phyloP scores from a whole-genome alignment of 169 alveolate genomes.

The Cytauxzoon felis region DNA sequence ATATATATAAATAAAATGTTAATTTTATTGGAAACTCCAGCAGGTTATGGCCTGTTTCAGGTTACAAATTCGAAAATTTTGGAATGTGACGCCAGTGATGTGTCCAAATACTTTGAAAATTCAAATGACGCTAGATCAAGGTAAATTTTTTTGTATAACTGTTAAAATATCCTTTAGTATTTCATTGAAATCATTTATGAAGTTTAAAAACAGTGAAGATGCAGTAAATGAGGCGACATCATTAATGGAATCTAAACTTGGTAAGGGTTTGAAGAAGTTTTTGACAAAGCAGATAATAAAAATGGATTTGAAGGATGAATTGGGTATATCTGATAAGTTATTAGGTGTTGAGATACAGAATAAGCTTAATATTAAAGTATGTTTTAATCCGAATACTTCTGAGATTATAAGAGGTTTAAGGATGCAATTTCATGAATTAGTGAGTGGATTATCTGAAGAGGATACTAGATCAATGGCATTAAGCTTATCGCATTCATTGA shows the following conservation, averaged over 20 bases:
- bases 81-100: conserved; percentile 81
- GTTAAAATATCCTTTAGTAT: conserved; percentile 36
- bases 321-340: conserved; percentile 84
- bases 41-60: conserved; percentile 97
- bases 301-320: conserved; percentile 81
- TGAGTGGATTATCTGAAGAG: conserved; percentile 82
- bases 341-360: conserved; percentile 84
- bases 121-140: conserved; percentile 82
- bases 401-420: conserved; percentile 85
- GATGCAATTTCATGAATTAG: conserved; percentile 76
- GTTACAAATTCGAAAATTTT: conserved; percentile 86
- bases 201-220: conserved; percentile 84
- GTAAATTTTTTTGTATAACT: conserved; percentile 58
- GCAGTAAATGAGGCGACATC: conserved; percentile 84
- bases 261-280: conserved; percentile 90
- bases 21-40: conserved; percentile 97
- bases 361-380: conserved; percentile 77
- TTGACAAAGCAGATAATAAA: conserved; percentile 89
- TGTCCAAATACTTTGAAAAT: conserved; percentile 79
- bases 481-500: conserved; percentile 87
- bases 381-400: conserved; percentile 77
- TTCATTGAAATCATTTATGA: conserved; percentile 75
- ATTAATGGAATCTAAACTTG: conserved; percentile 85
- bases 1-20: conserved; percentile 92
- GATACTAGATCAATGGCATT: conserved; percentile 82